Percentiles rank a stretch among this genome's conserved stretches.
Evolutionary conservation across 2,329 filamentous ascomycete genomes (phyloP).

Genomic region (Paradendryphiella salina): DNA sequence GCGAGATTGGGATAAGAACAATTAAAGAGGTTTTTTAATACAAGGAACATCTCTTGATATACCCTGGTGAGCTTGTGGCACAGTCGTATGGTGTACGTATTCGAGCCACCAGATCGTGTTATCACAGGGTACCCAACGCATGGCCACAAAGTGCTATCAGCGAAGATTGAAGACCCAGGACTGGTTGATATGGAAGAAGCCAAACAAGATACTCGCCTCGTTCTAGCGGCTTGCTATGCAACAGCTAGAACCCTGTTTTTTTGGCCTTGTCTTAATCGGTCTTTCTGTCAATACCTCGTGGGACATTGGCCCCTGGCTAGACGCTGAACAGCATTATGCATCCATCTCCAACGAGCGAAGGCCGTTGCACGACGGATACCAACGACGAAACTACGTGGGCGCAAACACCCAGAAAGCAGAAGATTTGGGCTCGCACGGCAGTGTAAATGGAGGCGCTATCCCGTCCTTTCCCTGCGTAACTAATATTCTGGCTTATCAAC

Average conservation of each 20-base stretch:
- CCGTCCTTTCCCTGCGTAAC: too few species aligned
- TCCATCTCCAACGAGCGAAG: conserved; percentile 8
- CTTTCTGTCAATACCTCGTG: conserved; percentile 12
- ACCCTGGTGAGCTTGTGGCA: conserved; percentile 20
- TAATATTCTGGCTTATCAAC: too few species aligned
- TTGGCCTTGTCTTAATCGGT: conserved; percentile 8
- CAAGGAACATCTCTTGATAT: conserved; percentile 5
- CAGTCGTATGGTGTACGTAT: conserved; percentile 23
- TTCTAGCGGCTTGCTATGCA: conserved; percentile 4
- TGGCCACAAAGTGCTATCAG: conserved; percentile 7
- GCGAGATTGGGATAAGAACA: background rate
- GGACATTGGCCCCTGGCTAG: conserved; percentile 16
- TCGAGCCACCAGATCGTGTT: background rate
- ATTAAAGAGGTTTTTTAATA: background rate
- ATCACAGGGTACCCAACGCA: conserved; percentile 15
- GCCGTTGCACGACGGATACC: conserved; percentile 8
- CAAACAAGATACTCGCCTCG: background rate
- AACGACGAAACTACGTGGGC: background rate
- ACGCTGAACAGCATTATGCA: conserved; percentile 6
- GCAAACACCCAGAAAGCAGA: too few species aligned
- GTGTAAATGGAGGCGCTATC: too few species aligned
- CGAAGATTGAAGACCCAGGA: background rate
- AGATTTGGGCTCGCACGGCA: too few species aligned
- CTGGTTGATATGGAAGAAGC: background rate
- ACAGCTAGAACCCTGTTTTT: conserved; percentile 4